Conservation (phyloP, 1,284 basidiomycete species). For the Tilletia walkeri region DNA sequence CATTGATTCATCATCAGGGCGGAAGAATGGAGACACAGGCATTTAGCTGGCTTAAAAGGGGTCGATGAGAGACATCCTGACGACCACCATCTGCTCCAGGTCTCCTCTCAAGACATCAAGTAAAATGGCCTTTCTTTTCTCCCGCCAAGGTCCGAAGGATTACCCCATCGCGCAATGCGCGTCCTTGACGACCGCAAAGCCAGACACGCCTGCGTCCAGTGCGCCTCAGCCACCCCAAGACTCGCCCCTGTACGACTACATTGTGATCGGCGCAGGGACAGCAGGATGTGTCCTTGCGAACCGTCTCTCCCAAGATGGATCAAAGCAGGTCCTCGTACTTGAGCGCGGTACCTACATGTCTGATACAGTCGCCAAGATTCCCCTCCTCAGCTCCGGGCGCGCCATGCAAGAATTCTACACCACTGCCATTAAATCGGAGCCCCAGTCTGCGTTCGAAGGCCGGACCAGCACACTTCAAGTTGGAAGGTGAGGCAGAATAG, state of each 20-base stretch:
- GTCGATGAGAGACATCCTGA: too few species aligned
- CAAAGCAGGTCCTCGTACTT: neutral
- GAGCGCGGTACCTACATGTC: constrained; percentile 17
- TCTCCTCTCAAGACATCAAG: too few species aligned
- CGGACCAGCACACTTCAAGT: neutral
- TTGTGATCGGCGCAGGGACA: constrained; percentile 22
- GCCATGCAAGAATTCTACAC: constrained; percentile 19
- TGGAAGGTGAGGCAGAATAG: constrained; percentile 18
- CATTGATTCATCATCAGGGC: too few species aligned
- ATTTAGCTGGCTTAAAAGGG: too few species aligned
- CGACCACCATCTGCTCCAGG: too few species aligned
- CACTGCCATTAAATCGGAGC: constrained; percentile 16
- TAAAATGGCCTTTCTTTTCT: neutral
- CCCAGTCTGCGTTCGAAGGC: constrained; percentile 16
- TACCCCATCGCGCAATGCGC: constrained; percentile 4
- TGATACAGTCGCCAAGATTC: constrained; percentile 16
- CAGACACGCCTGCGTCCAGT: neutral
- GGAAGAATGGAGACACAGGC: too few species aligned
- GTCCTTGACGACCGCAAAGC: neutral
- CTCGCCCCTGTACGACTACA: constrained; percentile 31
- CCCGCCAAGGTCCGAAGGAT: constrained; percentile 10
- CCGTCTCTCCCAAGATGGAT: constrained; percentile 5
- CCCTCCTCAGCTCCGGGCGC: constrained; percentile 18
- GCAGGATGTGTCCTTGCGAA: constrained; percentile 20
- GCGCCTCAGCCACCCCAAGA: constrained; percentile 57